Evolutionary conservation across 148 eudicot species (phyloP).

Genomic region (Amaranthus palmeri): DNA sequence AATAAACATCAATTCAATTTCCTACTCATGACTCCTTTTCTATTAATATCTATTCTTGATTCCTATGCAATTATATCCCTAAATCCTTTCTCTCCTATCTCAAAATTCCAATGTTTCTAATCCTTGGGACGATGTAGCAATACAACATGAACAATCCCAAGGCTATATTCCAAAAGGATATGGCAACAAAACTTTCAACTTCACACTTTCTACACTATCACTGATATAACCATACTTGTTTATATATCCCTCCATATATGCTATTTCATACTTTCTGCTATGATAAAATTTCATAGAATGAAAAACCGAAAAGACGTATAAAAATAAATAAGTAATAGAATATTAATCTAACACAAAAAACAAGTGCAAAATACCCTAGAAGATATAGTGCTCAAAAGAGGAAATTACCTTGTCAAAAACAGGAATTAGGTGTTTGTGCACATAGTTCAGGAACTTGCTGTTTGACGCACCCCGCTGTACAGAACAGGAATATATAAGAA

Average conservation of each 20-base stretch:
- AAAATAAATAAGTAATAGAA: not conserved
- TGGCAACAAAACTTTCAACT: too few species aligned
- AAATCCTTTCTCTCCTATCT: too few species aligned
- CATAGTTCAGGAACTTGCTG: constrained; percentile 78
- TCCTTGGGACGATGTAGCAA: too few species aligned
- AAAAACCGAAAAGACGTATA: not conserved
- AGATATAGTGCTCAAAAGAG: not conserved
- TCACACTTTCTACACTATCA: not conserved
- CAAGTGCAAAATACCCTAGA: not conserved
- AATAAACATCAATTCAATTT: too few species aligned
- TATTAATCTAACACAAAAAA: not conserved
- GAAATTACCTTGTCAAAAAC: constrained; percentile 75
- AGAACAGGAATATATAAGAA: constrained; percentile 2
- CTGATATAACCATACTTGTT: not conserved
- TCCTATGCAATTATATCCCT: too few species aligned
- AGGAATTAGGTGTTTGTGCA: constrained; percentile 75
- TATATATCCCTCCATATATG: not conserved
- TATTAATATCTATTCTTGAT: too few species aligned
- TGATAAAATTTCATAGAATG: not conserved
- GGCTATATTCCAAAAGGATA: too few species aligned
- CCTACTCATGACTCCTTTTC: too few species aligned
- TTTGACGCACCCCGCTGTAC: constrained; percentile 84
- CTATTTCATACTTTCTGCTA: not conserved
- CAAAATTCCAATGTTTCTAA: too few species aligned
- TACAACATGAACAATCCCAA: too few species aligned